Evolutionary conservation across 164 flowering plant genomes (phyloP), one percentile per base, ranked within the genome.

Genomic region (Annona cherimola): DNA sequence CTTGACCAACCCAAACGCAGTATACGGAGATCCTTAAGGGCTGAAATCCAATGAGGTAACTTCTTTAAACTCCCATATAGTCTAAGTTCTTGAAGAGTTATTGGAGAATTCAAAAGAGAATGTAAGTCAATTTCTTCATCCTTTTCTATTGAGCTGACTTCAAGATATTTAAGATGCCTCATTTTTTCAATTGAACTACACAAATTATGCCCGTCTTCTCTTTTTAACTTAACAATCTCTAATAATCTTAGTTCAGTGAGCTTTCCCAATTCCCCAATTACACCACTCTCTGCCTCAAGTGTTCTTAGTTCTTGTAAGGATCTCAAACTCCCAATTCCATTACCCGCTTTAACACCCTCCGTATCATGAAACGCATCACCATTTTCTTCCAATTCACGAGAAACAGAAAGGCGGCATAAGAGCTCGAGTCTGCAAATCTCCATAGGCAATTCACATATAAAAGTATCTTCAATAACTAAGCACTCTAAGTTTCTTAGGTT

Each of bases 351-450:
- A 18, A 73, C n/a, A 42, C 69, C 75, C 43, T 54, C 4, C 11
- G 16, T 7, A 19, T 1, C 6, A 42, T 46, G 14, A 12, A 73
- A 73, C 9, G 68, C n/a, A n/a, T n/a, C n/a, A n/a, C 45, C 46
- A 1, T 1, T 18, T 2, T 67, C 7, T 12, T 40, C 1, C 4
- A 2, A n/a, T n/a, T 68, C 20, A 18, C 26, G 55, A 42, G 26
- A 66, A 12, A 60, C 66, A 3, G 67, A 66, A 60, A 73, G 75
- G 67, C 67, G 45, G n/a, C 61, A 59, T 6, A 73, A 55, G 44
- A 20, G 19, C 7, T 9, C 43, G 20, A 74, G 71, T 61, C 68
- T 61, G 60, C 61, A 1, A 4, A 74, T 74, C 55, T 45, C 44
- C 16, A 9, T n/a, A 12, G 76, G 71, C 45, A 74, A 46, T 41